Evolutionary conservation across 1,284 basidiomycete species (phyloP).

Genomic region (Austroboletus novae-zelandiae): DNA sequence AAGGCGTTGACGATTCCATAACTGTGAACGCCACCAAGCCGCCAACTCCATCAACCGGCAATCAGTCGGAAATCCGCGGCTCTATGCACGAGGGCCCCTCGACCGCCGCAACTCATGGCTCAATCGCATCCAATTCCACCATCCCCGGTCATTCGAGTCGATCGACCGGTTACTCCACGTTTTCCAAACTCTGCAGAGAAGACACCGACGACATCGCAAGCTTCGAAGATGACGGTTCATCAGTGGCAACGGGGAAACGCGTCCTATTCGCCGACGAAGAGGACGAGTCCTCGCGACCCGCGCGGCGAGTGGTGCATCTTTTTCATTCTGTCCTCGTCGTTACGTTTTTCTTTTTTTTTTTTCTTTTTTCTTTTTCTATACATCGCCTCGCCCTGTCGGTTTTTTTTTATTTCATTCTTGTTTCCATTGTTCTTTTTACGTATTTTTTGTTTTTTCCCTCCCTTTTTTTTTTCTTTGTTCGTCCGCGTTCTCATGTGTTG

Average conservation of each 20-base stretch:
- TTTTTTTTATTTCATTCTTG: too few species aligned
- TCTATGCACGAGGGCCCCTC: conserved; percentile 8
- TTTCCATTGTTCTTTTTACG: neutral
- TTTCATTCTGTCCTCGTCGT: neutral
- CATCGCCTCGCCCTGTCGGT: too few species aligned
- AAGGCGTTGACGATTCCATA: conserved; percentile 11
- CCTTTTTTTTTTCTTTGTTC: neutral
- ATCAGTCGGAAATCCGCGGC: conserved; percentile 21
- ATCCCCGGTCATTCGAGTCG: conserved; percentile 16
- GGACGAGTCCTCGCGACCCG: conserved; percentile 21
- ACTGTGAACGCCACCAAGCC: conserved; percentile 9
- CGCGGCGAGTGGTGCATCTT: conserved; percentile 27
- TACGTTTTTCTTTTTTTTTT: neutral
- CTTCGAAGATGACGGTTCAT: conserved; percentile 20
- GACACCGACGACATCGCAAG: conserved; percentile 29
- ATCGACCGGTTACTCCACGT: conserved; percentile 21
- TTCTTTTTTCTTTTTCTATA: conserved; percentile 3
- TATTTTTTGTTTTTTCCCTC: neutral
- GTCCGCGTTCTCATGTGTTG: neutral
- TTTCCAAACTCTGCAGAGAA: conserved; percentile 27
- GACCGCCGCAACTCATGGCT: conserved; percentile 8
- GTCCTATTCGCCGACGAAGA: conserved; percentile 25
- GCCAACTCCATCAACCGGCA: conserved; percentile 11
- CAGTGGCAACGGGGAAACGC: conserved; percentile 25
- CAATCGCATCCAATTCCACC: conserved; percentile 12